Conservation (phyloP, 345 rosid species). For the Gossypium bickii region DNA sequence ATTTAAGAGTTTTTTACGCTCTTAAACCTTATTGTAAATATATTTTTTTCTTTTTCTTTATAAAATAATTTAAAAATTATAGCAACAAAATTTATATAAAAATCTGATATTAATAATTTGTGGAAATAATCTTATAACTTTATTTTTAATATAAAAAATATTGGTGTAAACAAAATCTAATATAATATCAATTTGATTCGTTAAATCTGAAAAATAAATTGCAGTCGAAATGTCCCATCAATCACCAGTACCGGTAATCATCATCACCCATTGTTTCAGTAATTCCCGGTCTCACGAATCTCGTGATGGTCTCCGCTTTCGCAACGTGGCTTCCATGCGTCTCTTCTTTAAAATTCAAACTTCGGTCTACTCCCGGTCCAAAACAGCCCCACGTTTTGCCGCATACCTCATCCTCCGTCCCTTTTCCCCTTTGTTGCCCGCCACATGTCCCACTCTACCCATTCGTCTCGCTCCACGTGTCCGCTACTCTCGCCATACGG, state of each 20-base stretch:
- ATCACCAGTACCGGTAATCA: background rate
- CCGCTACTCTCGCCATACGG: background rate
- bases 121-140: too few relatives aligned
- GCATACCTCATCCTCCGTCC: background rate
- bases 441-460: background rate
- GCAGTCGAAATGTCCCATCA: background rate
- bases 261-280: background rate
- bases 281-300: background rate
- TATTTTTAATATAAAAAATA: too few relatives aligned
- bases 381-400: background rate
- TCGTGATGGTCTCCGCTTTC: background rate
- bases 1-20: fast-evolving
- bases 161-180: too few relatives aligned
- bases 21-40: too few relatives aligned
- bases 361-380: background rate
- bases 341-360: background rate
- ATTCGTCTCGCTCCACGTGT: background rate
- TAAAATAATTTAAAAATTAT: too few relatives aligned
- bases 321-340: background rate
- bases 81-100: too few relatives aligned
- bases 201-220: too few relatives aligned
- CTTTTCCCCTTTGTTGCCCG: background rate
- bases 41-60: too few relatives aligned
- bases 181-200: too few relatives aligned
- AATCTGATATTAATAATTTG: too few relatives aligned